These are phyloP conservation scores for Corylus heterophylla DNA, from an alignment of 306 rosid genomes.

Conservation along the genomic window DNA sequence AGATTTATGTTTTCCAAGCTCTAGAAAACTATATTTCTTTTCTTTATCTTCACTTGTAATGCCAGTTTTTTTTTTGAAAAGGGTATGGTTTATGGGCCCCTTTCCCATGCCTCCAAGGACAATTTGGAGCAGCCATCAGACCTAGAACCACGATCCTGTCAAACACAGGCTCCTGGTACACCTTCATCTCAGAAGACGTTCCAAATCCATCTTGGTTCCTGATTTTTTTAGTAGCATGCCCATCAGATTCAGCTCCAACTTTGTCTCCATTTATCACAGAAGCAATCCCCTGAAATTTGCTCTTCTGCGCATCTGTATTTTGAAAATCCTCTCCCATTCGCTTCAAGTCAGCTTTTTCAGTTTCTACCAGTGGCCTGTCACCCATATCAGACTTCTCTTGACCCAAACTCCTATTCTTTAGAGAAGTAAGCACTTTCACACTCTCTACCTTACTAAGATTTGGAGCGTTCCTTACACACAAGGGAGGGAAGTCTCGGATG, in stretches of 20 bases:
- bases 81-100: conserved; percentile 27
- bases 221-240: no score
- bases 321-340: conserved; percentile 34
- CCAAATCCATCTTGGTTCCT: no score
- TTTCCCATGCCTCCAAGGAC: conserved; percentile 56
- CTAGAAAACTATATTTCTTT: conserved; percentile 35
- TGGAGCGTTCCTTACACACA: conserved; percentile 65
- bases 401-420: conserved; percentile 22
- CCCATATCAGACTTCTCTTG: conserved; percentile 28
- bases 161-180: conserved; percentile 25
- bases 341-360: conserved; percentile 19
- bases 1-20: conserved; percentile 31
- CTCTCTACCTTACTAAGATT: conserved; percentile 29
- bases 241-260: neutral
- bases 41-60: conserved; percentile 41
- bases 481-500: conserved; percentile 64
- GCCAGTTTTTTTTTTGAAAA: neutral
- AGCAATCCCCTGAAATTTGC: conserved; percentile 18
- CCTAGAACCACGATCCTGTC: conserved; percentile 50
- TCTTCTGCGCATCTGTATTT: conserved; percentile 30
- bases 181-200: neutral
- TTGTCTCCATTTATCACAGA: neutral
- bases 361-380: conserved; percentile 28
- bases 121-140: conserved; percentile 62
- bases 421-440: conserved; percentile 19